These are phyloP conservation scores for Diaporthe citri DNA, from an alignment of 2,329 filamentous ascomycete genomes.

Conservation along the genomic window DNA sequence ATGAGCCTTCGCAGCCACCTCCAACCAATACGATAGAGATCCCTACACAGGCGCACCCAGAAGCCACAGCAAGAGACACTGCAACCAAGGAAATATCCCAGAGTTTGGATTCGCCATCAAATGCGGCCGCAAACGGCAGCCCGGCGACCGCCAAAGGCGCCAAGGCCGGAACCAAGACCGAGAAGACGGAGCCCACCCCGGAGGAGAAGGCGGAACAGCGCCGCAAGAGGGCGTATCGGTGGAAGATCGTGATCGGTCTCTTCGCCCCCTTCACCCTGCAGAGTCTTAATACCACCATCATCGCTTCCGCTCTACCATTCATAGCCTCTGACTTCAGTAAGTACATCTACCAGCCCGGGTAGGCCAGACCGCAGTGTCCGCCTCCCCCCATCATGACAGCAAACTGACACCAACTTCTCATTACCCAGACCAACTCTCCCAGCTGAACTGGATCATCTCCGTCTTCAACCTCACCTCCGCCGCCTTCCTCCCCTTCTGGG, in stretches of 20 bases:
- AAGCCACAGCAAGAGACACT: background rate
- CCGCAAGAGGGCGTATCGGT: constrained; percentile 59
- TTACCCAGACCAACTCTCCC: constrained; percentile 60
- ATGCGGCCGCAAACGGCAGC: background rate
- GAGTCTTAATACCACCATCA: constrained; percentile 73
- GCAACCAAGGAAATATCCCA: background rate
- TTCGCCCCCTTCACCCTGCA: constrained; percentile 72
- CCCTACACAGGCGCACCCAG: background rate
- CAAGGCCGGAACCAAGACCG: constrained; percentile 9
- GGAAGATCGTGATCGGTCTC: constrained; percentile 71
- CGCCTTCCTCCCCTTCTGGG: constrained; percentile 75
- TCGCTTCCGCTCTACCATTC: constrained; percentile 70
- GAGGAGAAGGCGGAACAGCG: constrained; percentile 50
- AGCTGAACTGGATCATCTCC: constrained; percentile 78
- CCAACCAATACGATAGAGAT: constrained; percentile 5
- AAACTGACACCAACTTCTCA: constrained; percentile 19
- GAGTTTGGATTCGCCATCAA: background rate
- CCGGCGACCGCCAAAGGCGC: background rate
- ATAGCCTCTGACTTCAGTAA: constrained; percentile 75
- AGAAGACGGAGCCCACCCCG: constrained; percentile 38
- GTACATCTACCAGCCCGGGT: constrained; percentile 37
- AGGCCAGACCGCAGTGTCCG: too few species aligned
- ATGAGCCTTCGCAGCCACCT: background rate
- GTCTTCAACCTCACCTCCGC: constrained; percentile 77
- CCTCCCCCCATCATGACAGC: background rate